Evolutionary conservation across 1,139 yeast genomes (phyloP).

Genomic region (Williopsis jadinii): DNA sequence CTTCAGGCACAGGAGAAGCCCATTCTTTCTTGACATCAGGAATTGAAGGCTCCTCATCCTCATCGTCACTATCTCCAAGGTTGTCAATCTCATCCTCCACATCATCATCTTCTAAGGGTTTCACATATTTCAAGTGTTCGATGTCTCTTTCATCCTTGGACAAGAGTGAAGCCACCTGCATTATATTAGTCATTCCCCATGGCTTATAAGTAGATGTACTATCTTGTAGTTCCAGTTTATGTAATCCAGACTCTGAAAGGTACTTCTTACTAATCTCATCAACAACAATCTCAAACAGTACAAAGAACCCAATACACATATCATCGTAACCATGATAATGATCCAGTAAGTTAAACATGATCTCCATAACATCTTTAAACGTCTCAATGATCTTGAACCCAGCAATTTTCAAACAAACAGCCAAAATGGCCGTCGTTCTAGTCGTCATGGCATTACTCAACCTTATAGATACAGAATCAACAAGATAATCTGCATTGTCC

Average conservation of each 20-base stretch:
- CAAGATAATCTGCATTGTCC: constrained; percentile 71
- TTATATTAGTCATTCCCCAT: constrained; percentile 45
- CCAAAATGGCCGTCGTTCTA: constrained; percentile 60
- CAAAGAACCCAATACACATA: constrained; percentile 68
- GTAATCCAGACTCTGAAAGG: constrained; percentile 22
- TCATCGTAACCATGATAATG: constrained; percentile 74
- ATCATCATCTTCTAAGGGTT: constrained; percentile 24
- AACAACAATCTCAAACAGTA: constrained; percentile 60
- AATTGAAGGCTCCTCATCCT: constrained; percentile 22
- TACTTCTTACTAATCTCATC: constrained; percentile 43
- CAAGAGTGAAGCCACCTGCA: constrained; percentile 35
- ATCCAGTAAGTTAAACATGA: constrained; percentile 73
- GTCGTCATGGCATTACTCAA: constrained; percentile 71
- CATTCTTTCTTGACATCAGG: constrained; percentile 35
- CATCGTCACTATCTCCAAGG: constrained; percentile 33
- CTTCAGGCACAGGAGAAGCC: constrained; percentile 57
- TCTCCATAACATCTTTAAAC: constrained; percentile 63
- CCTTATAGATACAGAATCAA: constrained; percentile 66
- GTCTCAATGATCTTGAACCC: constrained; percentile 63
- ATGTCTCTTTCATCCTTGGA: constrained; percentile 32
- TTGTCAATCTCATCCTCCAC: constrained; percentile 27
- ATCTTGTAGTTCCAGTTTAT: constrained; percentile 16
- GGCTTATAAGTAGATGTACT: constrained; percentile 32
- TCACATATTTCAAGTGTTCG: constrained; percentile 20
- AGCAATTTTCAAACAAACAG: constrained; percentile 60